A percentile compares a stretch with the other conserved stretches of the same genome.
Conservation (phyloP, 2,329 filamentous ascomycete genomes). For the Penicillium sp. region DNA sequence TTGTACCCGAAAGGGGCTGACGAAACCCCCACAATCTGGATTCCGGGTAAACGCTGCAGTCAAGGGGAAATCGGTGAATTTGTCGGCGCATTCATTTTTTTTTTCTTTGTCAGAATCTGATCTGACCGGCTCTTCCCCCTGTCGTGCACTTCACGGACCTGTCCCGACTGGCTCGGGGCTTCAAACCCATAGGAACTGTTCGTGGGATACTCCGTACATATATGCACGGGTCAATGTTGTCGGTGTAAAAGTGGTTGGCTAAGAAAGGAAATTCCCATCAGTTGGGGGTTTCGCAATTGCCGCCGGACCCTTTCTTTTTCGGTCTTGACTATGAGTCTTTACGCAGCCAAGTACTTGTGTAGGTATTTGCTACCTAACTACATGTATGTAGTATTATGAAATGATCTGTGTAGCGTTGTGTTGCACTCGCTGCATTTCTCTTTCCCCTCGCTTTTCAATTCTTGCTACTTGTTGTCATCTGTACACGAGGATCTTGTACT, state of each 20-base stretch:
- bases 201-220: not conserved
- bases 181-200: not conserved
- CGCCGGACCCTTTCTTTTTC: not conserved
- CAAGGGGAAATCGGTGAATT: not conserved
- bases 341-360: not conserved
- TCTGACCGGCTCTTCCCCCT: not conserved
- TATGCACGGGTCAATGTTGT: not conserved
- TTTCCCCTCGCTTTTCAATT: no score
- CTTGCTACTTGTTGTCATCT: no score
- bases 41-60: not conserved
- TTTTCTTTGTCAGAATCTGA: not conserved
- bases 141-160: not conserved
- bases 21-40: not conserved
- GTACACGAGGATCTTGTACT: not conserved
- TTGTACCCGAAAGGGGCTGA: not conserved
- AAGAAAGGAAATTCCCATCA: not conserved
- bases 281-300: not conserved
- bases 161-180: not conserved
- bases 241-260: not conserved
- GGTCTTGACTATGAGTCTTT: not conserved
- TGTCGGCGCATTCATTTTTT: not conserved
- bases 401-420: not conserved
- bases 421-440: not conserved
- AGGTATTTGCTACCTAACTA: not conserved
- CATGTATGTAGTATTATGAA: not conserved